phyloP scores from a whole-genome alignment of 139 green algal species.

The Nannochloris sp. region DNA sequence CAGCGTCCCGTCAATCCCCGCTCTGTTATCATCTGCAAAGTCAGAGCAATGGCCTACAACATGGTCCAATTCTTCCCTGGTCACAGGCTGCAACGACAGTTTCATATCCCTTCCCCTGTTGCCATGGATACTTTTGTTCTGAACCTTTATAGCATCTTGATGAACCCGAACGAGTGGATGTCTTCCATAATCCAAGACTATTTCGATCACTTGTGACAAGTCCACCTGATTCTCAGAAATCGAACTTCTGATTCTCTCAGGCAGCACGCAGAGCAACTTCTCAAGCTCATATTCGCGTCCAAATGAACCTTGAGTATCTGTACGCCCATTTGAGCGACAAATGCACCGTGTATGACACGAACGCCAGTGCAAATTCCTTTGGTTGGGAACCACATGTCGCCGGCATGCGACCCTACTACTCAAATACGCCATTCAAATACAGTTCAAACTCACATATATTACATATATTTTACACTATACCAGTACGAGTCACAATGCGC shows the following conservation, averaged over 20 bases:
- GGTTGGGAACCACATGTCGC: no score
- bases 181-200: constrained; percentile 10
- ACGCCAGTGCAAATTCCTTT: no score
- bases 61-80: background rate
- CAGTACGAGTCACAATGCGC: no score
- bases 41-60: background rate
- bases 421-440: no score
- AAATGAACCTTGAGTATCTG: background rate
- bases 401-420: no score
- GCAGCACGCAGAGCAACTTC: constrained; percentile 3
- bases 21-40: constrained; percentile 32
- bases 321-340: no score
- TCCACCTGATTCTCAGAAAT: background rate
- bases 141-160: background rate
- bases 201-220: constrained; percentile 1
- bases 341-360: no score
- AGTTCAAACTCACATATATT: no score
- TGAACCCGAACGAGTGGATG: constrained; percentile 6
- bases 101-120: background rate
- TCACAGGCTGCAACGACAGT: background rate
- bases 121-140: background rate
- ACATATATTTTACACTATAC: no score
- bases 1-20: constrained; percentile 87
- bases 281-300: background rate
- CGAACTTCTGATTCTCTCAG: background rate